These are phyloP conservation scores for Chenopodium quinoa DNA, from an alignment of 148 eudicot genomes.

Conservation along the genomic window DNA sequence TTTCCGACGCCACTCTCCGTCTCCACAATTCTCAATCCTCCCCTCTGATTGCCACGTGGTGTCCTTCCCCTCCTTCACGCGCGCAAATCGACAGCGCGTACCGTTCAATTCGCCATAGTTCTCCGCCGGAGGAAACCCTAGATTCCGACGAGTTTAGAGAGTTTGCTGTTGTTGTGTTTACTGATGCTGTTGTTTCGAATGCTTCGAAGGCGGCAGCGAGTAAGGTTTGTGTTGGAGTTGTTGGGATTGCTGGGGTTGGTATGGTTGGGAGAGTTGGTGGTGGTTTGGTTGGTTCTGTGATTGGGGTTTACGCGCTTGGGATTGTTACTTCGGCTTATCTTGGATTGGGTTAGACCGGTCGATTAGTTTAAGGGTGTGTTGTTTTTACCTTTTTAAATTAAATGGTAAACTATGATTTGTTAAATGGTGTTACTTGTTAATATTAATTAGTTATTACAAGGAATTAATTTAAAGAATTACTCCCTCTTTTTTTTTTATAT, in stretches of 20 bases:
- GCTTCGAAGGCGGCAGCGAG: slow-evolving; percentile 40
- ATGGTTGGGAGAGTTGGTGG: slow-evolving; percentile 39
- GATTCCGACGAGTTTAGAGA: slow-evolving; percentile 41
- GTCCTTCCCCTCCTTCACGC: slow-evolving; percentile 60
- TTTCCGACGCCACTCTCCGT: slow-evolving; percentile 45
- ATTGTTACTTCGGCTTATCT: slow-evolving; percentile 55
- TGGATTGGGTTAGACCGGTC: slow-evolving; percentile 27
- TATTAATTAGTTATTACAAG: too few species aligned
- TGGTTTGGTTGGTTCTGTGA: slow-evolving; percentile 50
- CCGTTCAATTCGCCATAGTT: slow-evolving; percentile 15
- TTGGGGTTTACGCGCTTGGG: slow-evolving; percentile 71
- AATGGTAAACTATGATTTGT: neutral
- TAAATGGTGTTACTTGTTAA: too few species aligned
- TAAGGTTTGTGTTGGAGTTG: slow-evolving; percentile 51
- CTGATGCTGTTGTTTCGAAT: slow-evolving; percentile 42
- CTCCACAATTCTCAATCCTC: slow-evolving; percentile 51
- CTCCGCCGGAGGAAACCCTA: slow-evolving; percentile 20
- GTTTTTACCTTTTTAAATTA: too few species aligned
- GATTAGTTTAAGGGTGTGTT: too few species aligned
- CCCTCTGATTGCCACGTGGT: slow-evolving; percentile 53
- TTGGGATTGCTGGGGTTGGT: slow-evolving; percentile 77
- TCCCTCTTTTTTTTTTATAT: too few species aligned
- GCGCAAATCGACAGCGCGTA: slow-evolving; percentile 52
- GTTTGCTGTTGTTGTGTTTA: slow-evolving; percentile 54
- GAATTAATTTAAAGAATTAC: too few species aligned